Percentiles rank a stretch among this genome's conserved stretches.
phyloP scores from a whole-genome alignment of 306 rosid genomes.

The Trifolium dubium region DNA sequence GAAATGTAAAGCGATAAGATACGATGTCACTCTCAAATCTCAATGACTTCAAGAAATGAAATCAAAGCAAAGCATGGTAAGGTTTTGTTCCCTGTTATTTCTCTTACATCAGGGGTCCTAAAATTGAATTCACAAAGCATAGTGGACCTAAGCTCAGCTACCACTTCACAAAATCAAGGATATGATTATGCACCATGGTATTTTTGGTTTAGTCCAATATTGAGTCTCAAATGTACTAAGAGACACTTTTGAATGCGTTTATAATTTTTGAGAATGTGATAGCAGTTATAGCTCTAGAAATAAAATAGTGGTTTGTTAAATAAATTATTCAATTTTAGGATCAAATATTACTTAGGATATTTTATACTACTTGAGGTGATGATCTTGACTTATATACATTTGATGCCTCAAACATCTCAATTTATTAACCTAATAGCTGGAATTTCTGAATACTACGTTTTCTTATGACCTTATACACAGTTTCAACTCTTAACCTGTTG shows the following conservation, averaged over 20 bases:
- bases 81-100: neutral
- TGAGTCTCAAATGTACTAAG: no score
- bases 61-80: conserved; percentile 30
- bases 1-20: conserved; percentile 4
- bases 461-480: neutral
- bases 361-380: conserved; percentile 3
- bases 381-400: neutral
- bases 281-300: no score
- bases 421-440: neutral
- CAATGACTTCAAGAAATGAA: conserved; percentile 22
- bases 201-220: no score
- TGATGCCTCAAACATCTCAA: conserved; percentile 10
- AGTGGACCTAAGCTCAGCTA: neutral
- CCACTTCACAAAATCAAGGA: neutral
- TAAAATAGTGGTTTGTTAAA: no score
- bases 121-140: neutral
- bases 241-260: no score
- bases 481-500: neutral
- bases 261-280: no score
- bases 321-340: neutral
- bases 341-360: neutral
- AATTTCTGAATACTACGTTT: neutral
- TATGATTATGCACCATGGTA: no score
- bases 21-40: conserved; percentile 40
- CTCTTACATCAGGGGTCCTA: neutral